Conservation (phyloP, 2,329 filamentous ascomycete genomes). For the Colletotrichum spaethianum region DNA sequence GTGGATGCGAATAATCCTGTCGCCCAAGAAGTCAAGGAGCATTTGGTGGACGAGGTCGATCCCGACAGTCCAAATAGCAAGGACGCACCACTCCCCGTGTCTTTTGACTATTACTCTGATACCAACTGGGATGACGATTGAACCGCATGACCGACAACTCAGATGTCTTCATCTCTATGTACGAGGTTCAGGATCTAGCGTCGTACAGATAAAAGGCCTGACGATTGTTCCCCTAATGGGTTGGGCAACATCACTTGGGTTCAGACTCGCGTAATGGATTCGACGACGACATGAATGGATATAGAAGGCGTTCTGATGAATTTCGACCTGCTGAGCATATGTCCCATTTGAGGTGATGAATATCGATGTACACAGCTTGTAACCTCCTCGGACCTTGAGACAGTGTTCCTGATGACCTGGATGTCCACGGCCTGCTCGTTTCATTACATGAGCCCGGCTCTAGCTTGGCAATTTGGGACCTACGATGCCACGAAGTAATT, state of each 20-base stretch:
- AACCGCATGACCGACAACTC: neutral
- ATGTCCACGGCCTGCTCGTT: neutral
- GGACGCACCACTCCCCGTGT: conserved; percentile 47
- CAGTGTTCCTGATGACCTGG: neutral
- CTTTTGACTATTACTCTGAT: conserved; percentile 55
- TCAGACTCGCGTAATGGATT: neutral
- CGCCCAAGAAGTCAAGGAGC: conserved; percentile 35
- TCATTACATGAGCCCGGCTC: neutral
- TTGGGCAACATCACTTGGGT: neutral
- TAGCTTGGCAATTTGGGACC: neutral
- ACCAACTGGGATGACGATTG: conserved; percentile 28
- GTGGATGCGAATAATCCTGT: conserved; percentile 7
- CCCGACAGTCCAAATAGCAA: conserved; percentile 47
- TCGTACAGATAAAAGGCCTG: neutral
- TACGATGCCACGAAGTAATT: neutral
- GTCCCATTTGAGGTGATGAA: too few species aligned
- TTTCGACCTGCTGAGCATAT: neutral
- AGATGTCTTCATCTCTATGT: too few species aligned
- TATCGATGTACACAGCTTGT: neutral
- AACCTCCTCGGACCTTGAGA: neutral
- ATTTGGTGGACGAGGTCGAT: conserved; percentile 44
- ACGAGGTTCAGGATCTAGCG: too few species aligned
- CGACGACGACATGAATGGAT: neutral
- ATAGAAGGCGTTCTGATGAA: neutral
- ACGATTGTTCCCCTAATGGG: neutral